Conservation (phyloP, 2,329 filamentous ascomycete genomes). For the Xylariaceae sp. region DNA sequence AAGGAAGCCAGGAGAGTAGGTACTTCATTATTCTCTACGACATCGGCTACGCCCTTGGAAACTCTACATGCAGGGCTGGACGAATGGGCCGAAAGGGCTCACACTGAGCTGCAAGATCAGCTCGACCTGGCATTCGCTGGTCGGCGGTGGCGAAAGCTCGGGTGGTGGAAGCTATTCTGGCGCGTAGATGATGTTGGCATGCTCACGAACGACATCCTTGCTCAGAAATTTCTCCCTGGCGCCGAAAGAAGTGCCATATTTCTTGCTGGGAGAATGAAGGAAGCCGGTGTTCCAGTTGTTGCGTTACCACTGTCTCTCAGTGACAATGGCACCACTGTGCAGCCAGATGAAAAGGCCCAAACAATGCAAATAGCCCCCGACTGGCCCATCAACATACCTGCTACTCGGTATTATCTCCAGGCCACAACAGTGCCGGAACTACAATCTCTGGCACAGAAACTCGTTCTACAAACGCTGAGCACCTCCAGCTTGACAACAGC, state of each 20-base stretch:
- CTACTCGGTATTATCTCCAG: slow-evolving; percentile 63
- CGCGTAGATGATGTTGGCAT: slow-evolving; percentile 86
- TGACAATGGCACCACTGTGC: background rate
- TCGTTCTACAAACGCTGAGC: slow-evolving; percentile 71
- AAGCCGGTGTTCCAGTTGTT: slow-evolving; percentile 27
- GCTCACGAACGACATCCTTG: slow-evolving; percentile 74
- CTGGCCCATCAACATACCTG: slow-evolving; percentile 73
- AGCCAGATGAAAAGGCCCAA: slow-evolving; percentile 12
- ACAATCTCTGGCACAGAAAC: slow-evolving; percentile 67
- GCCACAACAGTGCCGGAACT: slow-evolving; percentile 65
- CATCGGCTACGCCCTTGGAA: slow-evolving; percentile 34
- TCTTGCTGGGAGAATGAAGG: slow-evolving; percentile 70
- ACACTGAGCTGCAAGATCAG: slow-evolving; percentile 76
- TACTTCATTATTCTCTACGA: slow-evolving; percentile 25
- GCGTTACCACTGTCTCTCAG: slow-evolving; percentile 6
- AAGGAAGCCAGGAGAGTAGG: slow-evolving; percentile 39
- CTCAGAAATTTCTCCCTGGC: slow-evolving; percentile 68
- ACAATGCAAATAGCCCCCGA: slow-evolving; percentile 1
- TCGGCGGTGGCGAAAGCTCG: slow-evolving; percentile 71
- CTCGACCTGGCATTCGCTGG: slow-evolving; percentile 74
- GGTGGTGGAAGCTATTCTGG: slow-evolving; percentile 97
- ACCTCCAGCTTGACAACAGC: slow-evolving; percentile 61
- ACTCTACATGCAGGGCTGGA: slow-evolving; percentile 57
- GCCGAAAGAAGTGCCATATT: slow-evolving; percentile 82
- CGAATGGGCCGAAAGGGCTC: slow-evolving; percentile 73